Evolutionary conservation across 768 basidiomycete species (phyloP), one percentile per base, ranked within the genome.

Genomic region (Ephemerocybe angulata): DNA sequence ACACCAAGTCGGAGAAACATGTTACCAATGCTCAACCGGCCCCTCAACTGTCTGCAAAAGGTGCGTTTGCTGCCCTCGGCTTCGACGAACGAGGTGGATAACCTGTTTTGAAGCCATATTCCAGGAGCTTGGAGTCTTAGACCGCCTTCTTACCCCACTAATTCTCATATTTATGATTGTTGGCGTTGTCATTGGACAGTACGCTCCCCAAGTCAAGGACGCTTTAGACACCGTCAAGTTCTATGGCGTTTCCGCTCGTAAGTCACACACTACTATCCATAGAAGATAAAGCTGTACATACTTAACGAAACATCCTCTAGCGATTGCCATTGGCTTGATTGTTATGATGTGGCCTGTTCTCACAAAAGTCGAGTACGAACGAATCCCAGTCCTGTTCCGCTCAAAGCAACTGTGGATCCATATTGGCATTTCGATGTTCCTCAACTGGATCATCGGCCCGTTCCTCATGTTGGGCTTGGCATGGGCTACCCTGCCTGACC

Each of bases 281-380:
- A 33, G 24, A 17, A 52, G 19, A 4, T 11, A 25, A 24, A 22
- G 12, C 15, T 4, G 22, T 24, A 24, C 10, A 46, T 11, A 24
- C 21, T 41, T n/a, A 41, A 17, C 10, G 15, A 41, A n/a, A 19
- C 30, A 29, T 33, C 17, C 41, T 47, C 19, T 57, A 93, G 90
- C 90, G 1, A 89, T 93, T 43, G 86, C 86, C 15, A 75, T 92
- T 38, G 92, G 90, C 1, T 80, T 93, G 33, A 80, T 93, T 17
- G 72, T 92, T 50, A 93, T 93, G 79, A 93, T 93, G 87, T 91
- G 88, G 87, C 91, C 90, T 1, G 79, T 86, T 33, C 78, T 87
- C 51, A 83, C 84, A 42, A 86, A 85, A 70, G 85, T 91, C 10
- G 86, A 86, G 63, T 93, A 89, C 65, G 91, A 93, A 65, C 65